Base-by-base conservation (phyloP, 257 asterid species). In the Verbascum thapsus region DNA sequence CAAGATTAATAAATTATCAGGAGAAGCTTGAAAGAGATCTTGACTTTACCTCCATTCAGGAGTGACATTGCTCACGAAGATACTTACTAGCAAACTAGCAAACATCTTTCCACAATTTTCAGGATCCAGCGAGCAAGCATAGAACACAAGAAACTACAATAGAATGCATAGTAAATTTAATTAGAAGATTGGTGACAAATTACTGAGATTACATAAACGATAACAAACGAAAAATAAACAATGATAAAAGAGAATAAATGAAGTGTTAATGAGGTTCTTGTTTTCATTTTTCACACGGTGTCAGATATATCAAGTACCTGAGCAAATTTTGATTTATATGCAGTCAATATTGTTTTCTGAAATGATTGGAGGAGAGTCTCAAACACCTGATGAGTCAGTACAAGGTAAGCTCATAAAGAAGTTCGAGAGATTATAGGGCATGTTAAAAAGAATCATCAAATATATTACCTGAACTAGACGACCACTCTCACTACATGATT, bases 91-190 rank as follows among this genome's bases (percentile, higher is more conserved):
- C 34, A 62, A 49, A 41, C 52, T 55, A 32, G 77, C 81, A 74
- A 94, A 90, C 73, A 64, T 74, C 65, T 69, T 65, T 37, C 99
- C 99, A 23, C 99, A 89, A 52, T 59, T 63, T 38, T 82, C 90
- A 57, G 99, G 97, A 78, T 94, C 99, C 75, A 94, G 80, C 4
- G 99, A 90, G 81, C 99, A 87, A 66, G 90, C 90, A 73, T 94
- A 94, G 80, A 90, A 94, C 78, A 90, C 72, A 71, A 94, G 81
- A 81, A 94, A 94, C 99, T 94, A 84, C 81, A 78, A 76, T 53
- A 56, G 55, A n/a, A 68, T 3, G 48, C 6, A 12, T 1, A 37
- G 38, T 20, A 34, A 34, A 49, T 32, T 7, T 42, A 32, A 56
- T 43, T 16, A 54, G 63, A 20, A 15, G 56, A 58, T 32, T 15